Percentiles rank a stretch among this genome's conserved stretches.
phyloP scores from a whole-genome alignment of 164 flowering plant genomes.

The Chimonanthus salicifolius region DNA sequence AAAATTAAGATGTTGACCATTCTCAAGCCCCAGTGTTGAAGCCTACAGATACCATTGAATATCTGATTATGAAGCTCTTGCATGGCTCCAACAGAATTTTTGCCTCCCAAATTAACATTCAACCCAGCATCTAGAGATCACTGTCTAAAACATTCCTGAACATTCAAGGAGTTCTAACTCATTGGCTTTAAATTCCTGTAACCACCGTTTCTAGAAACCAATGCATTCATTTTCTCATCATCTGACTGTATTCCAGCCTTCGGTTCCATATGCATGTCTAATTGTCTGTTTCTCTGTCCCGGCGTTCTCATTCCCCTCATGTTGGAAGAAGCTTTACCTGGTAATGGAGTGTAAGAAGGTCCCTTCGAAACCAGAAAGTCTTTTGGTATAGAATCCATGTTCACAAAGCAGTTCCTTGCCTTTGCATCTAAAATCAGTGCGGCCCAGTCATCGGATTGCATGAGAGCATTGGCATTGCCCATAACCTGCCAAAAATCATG shows the following conservation, averaged over 20 bases:
- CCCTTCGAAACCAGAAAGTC: constrained; percentile 52
- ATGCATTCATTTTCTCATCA: constrained; percentile 30
- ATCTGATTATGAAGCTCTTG: constrained; percentile 25
- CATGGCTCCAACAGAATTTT: constrained; percentile 17
- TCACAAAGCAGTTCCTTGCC: constrained; percentile 64
- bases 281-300: constrained; percentile 51
- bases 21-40: constrained; percentile 6
- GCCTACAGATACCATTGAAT: constrained; percentile 7
- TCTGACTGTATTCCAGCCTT: constrained; percentile 56
- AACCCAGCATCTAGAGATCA: constrained; percentile 20
- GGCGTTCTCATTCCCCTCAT: constrained; percentile 43
- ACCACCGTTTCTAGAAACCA: constrained; percentile 41
- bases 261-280: constrained; percentile 50
- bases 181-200: constrained; percentile 35
- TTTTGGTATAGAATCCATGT: constrained; percentile 81
- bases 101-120: constrained; percentile 23
- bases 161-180: constrained; percentile 44
- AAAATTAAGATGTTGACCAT: neutral
- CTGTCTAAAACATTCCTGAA: constrained; percentile 38
- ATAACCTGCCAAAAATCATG: constrained; percentile 47
- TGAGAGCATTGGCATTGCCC: constrained; percentile 90
- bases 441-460: constrained; percentile 88
- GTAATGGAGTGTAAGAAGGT: constrained; percentile 29
- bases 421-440: constrained; percentile 87
- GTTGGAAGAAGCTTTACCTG: constrained; percentile 37